These are phyloP conservation scores for Malus sieversii DNA, from an alignment of 306 rosid genomes.

Conservation along the genomic window DNA sequence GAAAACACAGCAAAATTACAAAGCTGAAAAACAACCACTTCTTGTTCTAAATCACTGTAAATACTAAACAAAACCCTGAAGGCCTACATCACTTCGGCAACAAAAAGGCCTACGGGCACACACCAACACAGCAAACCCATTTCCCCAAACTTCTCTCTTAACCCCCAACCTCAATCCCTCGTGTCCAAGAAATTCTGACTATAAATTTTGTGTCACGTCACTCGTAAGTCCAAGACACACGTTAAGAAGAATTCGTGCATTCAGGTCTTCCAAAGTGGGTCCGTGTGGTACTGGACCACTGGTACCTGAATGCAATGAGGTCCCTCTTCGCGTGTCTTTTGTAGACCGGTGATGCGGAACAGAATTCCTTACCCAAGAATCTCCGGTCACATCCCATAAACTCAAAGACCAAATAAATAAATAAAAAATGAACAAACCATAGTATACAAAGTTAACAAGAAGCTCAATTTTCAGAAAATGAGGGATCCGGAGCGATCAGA, in stretches of 20 bases:
- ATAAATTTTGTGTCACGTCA: no score
- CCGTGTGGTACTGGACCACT: no score
- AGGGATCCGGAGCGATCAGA: slow-evolving; percentile 1
- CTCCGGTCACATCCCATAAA: neutral
- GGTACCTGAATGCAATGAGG: no score
- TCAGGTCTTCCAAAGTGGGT: no score
- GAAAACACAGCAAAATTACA: neutral
- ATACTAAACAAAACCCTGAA: neutral
- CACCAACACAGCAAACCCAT: neutral
- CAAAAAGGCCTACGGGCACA: neutral
- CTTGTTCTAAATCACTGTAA: neutral
- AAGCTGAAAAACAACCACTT: neutral
- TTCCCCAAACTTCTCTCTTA: neutral
- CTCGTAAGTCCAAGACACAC: no score
- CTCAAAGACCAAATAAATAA: neutral
- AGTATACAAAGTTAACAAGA: neutral
- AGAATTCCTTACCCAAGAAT: no score
- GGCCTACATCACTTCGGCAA: no score
- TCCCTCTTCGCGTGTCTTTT: no score
- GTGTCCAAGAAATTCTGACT: no score
- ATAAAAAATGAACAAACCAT: neutral
- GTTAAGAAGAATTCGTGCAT: no score
- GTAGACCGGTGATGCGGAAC: no score
- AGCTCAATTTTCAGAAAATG: neutral
- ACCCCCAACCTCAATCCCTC: neutral